Conservation (phyloP, 352 stramenopile species). For the Globisporangium paddicum region DNA sequence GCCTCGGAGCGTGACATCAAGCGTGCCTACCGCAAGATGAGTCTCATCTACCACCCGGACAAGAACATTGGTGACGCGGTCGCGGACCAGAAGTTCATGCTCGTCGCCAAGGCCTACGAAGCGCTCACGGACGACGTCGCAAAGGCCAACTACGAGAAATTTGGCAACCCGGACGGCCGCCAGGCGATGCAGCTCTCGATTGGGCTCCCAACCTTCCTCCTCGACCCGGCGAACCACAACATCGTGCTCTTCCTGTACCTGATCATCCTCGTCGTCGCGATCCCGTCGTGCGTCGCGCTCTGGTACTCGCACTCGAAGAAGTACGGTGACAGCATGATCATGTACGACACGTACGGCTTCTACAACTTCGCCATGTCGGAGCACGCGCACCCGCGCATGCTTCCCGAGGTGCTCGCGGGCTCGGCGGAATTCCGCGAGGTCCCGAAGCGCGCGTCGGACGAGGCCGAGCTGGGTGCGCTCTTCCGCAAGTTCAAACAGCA, state of each 20-base stretch:
- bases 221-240: conserved; percentile 98
- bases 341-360: conserved; percentile 99
- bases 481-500: conserved; percentile 77
- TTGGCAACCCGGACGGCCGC: conserved; percentile 97
- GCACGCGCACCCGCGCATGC: conserved; percentile 91
- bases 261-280: conserved; percentile 97
- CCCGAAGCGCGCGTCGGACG: conserved; percentile 52
- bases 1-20: conserved; percentile 95
- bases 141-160: conserved; percentile 98
- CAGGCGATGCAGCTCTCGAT: conserved; percentile 96
- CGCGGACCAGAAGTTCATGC: conserved; percentile 99
- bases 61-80: conserved; percentile 97
- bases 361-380: conserved; percentile 97
- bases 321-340: conserved; percentile 99
- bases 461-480: conserved; percentile 54
- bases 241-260: conserved; percentile 98
- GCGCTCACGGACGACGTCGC: conserved; percentile 95
- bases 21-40: conserved; percentile 92
- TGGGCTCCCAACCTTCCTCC: conserved; percentile 95
- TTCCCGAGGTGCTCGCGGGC: conserved; percentile 93
- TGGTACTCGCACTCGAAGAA: conserved; percentile 98
- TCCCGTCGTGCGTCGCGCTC: conserved; percentile 92
- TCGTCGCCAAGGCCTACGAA: conserved; percentile 94
- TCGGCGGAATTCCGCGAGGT: conserved; percentile 90
- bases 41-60: conserved; percentile 91